Conservation (phyloP, 2,329 filamentous ascomycete genomes). For the Dendrostoma leiphaemia region DNA sequence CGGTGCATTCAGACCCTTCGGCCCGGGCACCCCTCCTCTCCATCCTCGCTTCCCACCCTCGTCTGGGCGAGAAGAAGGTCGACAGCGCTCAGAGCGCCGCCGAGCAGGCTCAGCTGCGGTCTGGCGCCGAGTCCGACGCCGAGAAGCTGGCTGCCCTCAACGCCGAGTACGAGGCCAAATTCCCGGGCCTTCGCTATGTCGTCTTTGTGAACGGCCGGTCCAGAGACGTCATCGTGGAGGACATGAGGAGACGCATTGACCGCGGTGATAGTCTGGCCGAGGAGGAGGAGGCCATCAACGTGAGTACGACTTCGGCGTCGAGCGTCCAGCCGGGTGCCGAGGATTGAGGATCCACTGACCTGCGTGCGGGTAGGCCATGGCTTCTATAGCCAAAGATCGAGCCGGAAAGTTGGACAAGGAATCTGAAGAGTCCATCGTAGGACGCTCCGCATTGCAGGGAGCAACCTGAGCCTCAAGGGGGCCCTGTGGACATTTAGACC, state of each 20-base stretch:
- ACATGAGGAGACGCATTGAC: constrained; percentile 75
- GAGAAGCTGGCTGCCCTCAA: constrained; percentile 64
- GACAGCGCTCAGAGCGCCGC: constrained; percentile 78
- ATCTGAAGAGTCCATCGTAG: constrained; percentile 13
- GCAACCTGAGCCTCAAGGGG: constrained; percentile 11
- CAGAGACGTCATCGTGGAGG: constrained; percentile 71
- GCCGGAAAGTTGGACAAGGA: constrained; percentile 58
- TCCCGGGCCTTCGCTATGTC: constrained; percentile 83
- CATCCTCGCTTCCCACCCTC: constrained; percentile 79
- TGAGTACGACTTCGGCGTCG: constrained; percentile 37
- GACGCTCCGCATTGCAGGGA: constrained; percentile 12
- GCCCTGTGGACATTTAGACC: no score
- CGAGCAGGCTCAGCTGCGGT: constrained; percentile 76
- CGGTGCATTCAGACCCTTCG: constrained; percentile 44
- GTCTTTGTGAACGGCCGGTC: constrained; percentile 86
- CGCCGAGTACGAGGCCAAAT: constrained; percentile 72
- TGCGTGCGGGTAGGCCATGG: constrained; percentile 69
- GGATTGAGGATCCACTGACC: neutral
- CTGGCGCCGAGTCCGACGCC: constrained; percentile 53
- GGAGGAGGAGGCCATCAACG: constrained; percentile 71
- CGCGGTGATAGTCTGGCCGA: constrained; percentile 65
- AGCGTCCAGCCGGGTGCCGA: no score
- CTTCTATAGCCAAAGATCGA: constrained; percentile 82
- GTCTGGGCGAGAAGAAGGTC: constrained; percentile 77
- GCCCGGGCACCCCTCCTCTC: constrained; percentile 60